phyloP scores from a whole-genome alignment of 208 protist genomes.

The Angomonas ambiguus region DNA sequence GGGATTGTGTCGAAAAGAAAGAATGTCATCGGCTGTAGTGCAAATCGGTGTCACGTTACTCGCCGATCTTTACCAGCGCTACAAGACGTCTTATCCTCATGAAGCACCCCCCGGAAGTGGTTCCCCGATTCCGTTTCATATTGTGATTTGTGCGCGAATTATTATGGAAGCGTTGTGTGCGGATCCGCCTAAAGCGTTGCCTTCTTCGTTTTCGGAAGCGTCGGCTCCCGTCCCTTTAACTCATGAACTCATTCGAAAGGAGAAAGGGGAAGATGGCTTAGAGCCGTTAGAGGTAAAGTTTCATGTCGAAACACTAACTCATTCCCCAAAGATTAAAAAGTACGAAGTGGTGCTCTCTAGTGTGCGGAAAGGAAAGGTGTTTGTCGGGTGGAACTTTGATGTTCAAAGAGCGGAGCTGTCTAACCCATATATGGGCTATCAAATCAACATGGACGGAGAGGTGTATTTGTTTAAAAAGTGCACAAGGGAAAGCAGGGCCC shows the following conservation, averaged over 20 bases:
- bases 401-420: neutral
- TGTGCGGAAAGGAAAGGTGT: conserved; percentile 49
- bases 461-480: conserved; percentile 63
- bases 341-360: neutral
- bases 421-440: conserved; percentile 39
- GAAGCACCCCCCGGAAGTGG: neutral
- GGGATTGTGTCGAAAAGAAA: conserved; percentile 57
- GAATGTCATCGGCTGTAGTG: conserved; percentile 64
- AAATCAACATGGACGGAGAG: conserved; percentile 53
- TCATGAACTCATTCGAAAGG: neutral
- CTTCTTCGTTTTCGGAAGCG: conserved; percentile 50
- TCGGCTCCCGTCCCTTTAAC: conserved; percentile 5
- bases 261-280: neutral
- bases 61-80: conserved; percentile 69
- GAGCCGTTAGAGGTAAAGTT: neutral
- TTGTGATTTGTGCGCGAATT: conserved; percentile 57
- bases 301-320: neutral
- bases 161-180: conserved; percentile 45
- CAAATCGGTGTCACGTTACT: conserved; percentile 82
- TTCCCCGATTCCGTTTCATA: conserved; percentile 61
- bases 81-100: conserved; percentile 30
- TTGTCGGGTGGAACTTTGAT: conserved; percentile 62
- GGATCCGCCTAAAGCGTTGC: conserved; percentile 65
- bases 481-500: conserved; percentile 28
- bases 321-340: neutral